Evolutionary conservation across 768 basidiomycete species (phyloP).

Genomic region (Saitozyma podzolica): DNA sequence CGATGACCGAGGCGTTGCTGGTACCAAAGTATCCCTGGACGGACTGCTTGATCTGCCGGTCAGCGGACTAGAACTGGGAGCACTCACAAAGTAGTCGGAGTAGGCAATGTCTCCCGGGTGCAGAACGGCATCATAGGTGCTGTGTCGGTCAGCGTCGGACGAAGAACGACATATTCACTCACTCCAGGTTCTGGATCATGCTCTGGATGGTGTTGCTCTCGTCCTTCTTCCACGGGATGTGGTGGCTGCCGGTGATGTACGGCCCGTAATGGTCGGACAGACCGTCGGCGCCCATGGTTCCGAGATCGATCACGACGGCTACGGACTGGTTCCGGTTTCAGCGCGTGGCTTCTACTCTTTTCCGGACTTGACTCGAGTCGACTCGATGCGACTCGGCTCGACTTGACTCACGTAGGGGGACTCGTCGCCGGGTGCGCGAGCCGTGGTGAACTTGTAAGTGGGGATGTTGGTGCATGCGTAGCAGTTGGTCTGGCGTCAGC

Average conservation of each 20-base stretch:
- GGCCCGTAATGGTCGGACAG: neutral
- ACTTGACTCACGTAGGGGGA: constrained; percentile 6
- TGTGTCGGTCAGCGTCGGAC: too few relatives aligned
- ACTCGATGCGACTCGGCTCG: too few relatives aligned
- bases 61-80: neutral
- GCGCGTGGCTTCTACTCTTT: too few relatives aligned
- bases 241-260: too few relatives aligned
- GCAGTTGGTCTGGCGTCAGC: neutral
- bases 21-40: constrained; percentile 13
- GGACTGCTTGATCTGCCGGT: constrained; percentile 10
- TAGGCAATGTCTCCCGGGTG: constrained; percentile 15
- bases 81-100: constrained; percentile 13
- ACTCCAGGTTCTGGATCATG: constrained; percentile 4
- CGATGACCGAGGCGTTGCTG: constrained; percentile 3
- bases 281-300: constrained; percentile 17
- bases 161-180: constrained; percentile 3
- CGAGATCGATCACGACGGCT: constrained; percentile 20
- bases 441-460: constrained; percentile 12
- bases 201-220: constrained; percentile 7
- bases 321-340: neutral
- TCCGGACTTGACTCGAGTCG: too few relatives aligned
- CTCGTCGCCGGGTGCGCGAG: constrained; percentile 10
- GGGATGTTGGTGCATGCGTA: neutral
- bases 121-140: too few relatives aligned
- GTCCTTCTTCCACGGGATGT: too few relatives aligned